These are phyloP conservation scores for Aspergillus conjunctus DNA, from an alignment of 495 filamentous ascomycete species.

Conservation along the genomic window DNA sequence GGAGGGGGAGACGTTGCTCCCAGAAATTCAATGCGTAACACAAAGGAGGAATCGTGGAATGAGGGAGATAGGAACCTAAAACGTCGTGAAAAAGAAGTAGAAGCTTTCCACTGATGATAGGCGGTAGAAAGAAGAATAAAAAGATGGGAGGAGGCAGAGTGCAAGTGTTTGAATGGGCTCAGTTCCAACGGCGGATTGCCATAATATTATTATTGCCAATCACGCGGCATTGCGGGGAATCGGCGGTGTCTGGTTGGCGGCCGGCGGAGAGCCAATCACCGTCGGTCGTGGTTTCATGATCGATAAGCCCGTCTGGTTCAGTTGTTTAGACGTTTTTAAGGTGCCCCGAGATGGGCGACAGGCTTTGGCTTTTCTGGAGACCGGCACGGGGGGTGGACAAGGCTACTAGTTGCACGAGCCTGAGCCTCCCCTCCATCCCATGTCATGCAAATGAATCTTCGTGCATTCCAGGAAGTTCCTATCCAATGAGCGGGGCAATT, in stretches of 20 bases:
- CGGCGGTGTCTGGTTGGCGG: constrained; percentile 26
- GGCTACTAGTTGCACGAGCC: background rate
- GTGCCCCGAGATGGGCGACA: background rate
- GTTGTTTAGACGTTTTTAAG: background rate
- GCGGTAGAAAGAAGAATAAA: background rate
- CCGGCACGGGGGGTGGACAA: too few species aligned
- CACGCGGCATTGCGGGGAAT: constrained; percentile 33
- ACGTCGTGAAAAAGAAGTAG: background rate
- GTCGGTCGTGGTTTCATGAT: constrained; percentile 25
- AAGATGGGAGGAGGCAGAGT: background rate
- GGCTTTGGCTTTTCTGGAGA: background rate
- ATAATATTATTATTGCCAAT: constrained; percentile 18
- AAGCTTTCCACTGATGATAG: background rate
- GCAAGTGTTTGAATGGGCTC: constrained; percentile 3
- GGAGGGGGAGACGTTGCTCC: constrained; percentile 16
- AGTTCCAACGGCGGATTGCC: constrained; percentile 10
- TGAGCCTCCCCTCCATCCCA: background rate
- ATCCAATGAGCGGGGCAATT: constrained; percentile 5
- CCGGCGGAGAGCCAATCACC: constrained; percentile 33
- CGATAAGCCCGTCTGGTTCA: constrained; percentile 12
- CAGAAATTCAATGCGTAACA: constrained; percentile 6
- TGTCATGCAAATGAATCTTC: background rate
- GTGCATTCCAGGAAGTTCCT: background rate
- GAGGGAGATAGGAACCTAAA: background rate
- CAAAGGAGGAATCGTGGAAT: constrained; percentile 19